Evolutionary conservation across 2,329 filamentous ascomycete genomes (phyloP).

Genomic region (Rosellinia necatrix): DNA sequence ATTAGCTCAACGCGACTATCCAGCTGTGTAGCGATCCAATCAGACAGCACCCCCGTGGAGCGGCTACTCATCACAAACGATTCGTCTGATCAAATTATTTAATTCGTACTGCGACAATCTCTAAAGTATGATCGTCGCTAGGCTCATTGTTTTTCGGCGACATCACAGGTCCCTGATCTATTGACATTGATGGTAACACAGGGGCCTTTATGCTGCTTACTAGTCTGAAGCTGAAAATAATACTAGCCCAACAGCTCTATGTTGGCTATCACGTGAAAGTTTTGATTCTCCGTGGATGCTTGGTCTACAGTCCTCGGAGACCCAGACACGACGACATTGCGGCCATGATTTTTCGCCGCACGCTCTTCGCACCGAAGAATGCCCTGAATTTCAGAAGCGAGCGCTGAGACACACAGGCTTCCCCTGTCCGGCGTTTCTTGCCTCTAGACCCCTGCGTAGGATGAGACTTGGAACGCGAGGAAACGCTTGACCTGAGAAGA

Average conservation of each 20-base stretch:
- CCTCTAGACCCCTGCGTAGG: conserved; percentile 31
- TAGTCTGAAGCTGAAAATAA: conserved; percentile 28
- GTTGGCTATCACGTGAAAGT: conserved; percentile 19
- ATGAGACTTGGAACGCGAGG: conserved; percentile 36
- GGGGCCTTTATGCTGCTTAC: conserved; percentile 33
- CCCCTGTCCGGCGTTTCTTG: conserved; percentile 31
- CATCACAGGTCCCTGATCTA: conserved; percentile 33
- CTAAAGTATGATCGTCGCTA: conserved; percentile 34
- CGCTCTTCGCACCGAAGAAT: conserved; percentile 9
- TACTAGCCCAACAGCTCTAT: conserved; percentile 3
- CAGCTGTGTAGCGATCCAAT: conserved; percentile 28
- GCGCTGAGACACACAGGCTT: conserved; percentile 35
- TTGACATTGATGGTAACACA: conserved; percentile 25
- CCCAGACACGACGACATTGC: not conserved
- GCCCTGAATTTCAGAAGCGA: conserved; percentile 29
- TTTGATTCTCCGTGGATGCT: conserved; percentile 11
- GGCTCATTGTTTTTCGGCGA: conserved; percentile 26
- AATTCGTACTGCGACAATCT: conserved; percentile 18
- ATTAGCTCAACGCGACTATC: not conserved
- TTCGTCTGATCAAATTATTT: conserved; percentile 9
- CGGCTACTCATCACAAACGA: conserved; percentile 28
- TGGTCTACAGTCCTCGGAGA: not conserved
- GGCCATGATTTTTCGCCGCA: conserved; percentile 15
- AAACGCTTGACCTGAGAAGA: conserved; percentile 26
- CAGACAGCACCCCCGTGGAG: conserved; percentile 23